Evolutionary conservation across 176 grass and related monocot genomes (phyloP), one percentile per base, ranked within the genome.

Genomic region (Puya raimondii): DNA sequence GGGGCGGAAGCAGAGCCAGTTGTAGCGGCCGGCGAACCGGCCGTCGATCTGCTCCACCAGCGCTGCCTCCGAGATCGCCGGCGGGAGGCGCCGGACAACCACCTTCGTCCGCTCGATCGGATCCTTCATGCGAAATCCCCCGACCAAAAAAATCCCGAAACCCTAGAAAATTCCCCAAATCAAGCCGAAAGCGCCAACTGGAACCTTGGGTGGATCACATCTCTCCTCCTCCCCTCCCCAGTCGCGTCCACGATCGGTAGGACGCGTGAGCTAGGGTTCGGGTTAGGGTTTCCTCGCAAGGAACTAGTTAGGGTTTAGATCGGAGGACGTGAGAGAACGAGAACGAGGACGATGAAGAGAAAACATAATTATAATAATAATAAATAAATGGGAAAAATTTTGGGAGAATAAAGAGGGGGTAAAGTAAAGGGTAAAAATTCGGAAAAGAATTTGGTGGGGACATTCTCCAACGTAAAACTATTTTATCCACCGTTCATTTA

Each of bases 11-110:
- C 51, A 68, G 27, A 58, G 23, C 74, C 74, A 77, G 20, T 77
- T 65, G 27, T 77, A 77, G 17, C 65, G 74, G 27, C 51, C 74
- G 5, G 65, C 65, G 26, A 77, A 77, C 51, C 74, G 57, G 1
- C 65, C 65, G 29, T 77, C 74, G 74, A 77, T 77, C 74, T 77
- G 51, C 74, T 77, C 74, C 74, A 61, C 6, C 11, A 77, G 65
- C 25, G 65, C 51, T 12, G 52, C 4, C 65, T 67, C 16, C 21
- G 74, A 69, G 11, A 77, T 77, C 64, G 65, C 52, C 51, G 74
- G 51, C 26, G 74, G 74, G 51, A 77, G 53, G n/a, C 12, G 65
- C 74, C 74, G 74, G 11, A 77, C 51, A 16, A 77, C 65, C 63
- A 77, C 63, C 74, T 77, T 77, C 12, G 74, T 77, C 33, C 65